Percentiles rank a stretch among this genome's conserved stretches.
Conservation (phyloP, 2,329 filamentous ascomycete species). For the Juglanconis oblonga region DNA sequence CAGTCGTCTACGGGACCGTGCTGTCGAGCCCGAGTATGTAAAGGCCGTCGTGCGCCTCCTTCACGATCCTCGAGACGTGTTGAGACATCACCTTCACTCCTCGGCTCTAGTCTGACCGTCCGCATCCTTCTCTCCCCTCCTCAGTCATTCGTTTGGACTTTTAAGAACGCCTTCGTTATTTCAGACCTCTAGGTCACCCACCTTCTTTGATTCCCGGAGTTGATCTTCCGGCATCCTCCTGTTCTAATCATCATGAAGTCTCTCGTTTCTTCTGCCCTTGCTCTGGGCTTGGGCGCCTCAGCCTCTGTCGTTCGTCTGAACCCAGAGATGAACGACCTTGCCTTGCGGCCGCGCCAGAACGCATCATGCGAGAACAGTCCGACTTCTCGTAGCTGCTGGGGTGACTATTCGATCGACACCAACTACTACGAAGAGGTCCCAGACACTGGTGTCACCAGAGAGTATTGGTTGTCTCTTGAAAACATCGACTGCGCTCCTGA, state of each 20-base stretch:
- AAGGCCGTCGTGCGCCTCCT: background rate
- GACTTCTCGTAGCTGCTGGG: slow-evolving; percentile 23
- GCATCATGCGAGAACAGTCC: background rate
- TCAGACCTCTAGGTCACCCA: background rate
- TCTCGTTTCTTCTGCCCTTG: background rate
- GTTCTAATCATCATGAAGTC: background rate
- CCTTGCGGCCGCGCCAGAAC: background rate
- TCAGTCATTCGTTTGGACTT: background rate
- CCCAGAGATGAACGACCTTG: background rate
- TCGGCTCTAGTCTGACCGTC: no score
- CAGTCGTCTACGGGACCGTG: no score
- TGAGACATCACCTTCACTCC: background rate
- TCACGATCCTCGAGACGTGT: background rate
- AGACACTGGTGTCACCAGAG: slow-evolving; percentile 19
- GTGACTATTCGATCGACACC: slow-evolving; percentile 28
- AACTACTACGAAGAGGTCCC: slow-evolving; percentile 28
- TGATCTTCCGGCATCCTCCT: no score
- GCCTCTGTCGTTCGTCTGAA: background rate
- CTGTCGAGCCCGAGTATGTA: background rate
- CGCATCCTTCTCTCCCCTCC: background rate
- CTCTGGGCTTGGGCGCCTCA: background rate
- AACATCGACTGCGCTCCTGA: slow-evolving; percentile 22
- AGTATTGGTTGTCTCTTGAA: slow-evolving; percentile 24
- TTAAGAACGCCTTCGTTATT: background rate
- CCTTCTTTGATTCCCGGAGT: no score